Evolutionary conservation across 2,329 filamentous ascomycete species (phyloP).

Genomic region (Ceratocystis colombiana): DNA sequence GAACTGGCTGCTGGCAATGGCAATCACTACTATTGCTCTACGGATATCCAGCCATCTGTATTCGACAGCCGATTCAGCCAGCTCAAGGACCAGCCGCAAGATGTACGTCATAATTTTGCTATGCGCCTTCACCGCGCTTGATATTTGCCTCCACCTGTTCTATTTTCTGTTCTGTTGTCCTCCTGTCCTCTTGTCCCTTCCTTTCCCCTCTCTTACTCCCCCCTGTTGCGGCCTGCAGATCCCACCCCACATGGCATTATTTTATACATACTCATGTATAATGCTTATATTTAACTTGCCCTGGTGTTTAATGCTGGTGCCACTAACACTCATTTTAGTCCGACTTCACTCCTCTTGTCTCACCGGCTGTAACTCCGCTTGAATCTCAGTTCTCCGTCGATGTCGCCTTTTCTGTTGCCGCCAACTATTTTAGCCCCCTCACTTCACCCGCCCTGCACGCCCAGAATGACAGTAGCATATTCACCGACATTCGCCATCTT

Average conservation of each 20-base stretch:
- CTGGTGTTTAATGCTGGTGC: not conserved
- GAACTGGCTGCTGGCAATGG: slow-evolving; percentile 55
- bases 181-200: not conserved
- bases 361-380: slow-evolving; percentile 72
- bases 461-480: slow-evolving; percentile 45
- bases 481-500: slow-evolving; percentile 39
- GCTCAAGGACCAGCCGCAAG: slow-evolving; percentile 58
- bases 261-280: slow-evolving; percentile 21
- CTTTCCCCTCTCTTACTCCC: not conserved
- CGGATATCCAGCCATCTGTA: slow-evolving; percentile 41
- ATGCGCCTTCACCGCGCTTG: not conserved
- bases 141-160: too few relatives aligned
- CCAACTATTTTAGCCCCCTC: slow-evolving; percentile 71
- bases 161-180: not conserved
- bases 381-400: slow-evolving; percentile 59
- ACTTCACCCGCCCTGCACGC: slow-evolving; percentile 72
- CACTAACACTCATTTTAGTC: slow-evolving; percentile 38
- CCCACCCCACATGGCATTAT: not conserved
- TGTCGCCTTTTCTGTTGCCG: slow-evolving; percentile 51
- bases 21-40: slow-evolving; percentile 50
- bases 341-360: slow-evolving; percentile 70
- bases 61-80: slow-evolving; percentile 56
- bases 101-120: slow-evolving; percentile 29
- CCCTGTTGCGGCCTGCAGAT: not conserved
- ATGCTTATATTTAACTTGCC: not conserved